Evolutionary conservation across 257 asterid genomes (phyloP).

Genomic region (Gynochthodes officinalis): DNA sequence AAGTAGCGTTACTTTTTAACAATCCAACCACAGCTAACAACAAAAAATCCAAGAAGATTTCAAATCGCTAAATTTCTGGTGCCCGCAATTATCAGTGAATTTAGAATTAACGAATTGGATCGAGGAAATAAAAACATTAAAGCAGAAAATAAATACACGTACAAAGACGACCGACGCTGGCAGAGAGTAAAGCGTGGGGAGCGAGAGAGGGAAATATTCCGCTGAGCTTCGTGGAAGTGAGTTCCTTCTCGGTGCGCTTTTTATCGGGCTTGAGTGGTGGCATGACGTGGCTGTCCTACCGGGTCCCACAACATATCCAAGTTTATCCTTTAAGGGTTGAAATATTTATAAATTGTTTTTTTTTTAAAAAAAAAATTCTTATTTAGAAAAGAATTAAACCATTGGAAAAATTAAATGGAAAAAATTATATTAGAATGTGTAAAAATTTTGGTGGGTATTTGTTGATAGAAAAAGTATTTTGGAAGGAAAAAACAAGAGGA

Average conservation of each 20-base stretch:
- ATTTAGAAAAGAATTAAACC: too few relatives aligned
- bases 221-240: not conserved
- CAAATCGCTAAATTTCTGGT: not conserved
- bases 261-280: constrained; percentile 1
- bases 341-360: too few relatives aligned
- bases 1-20: not conserved
- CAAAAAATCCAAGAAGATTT: not conserved
- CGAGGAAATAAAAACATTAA: too few relatives aligned
- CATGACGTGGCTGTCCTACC: constrained; percentile 6
- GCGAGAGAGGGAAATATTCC: not conserved
- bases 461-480: too few relatives aligned
- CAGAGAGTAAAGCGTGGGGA: constrained; percentile 10
- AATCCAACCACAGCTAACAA: not conserved
- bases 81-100: not conserved
- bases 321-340: constrained; percentile 1
- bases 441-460: too few relatives aligned
- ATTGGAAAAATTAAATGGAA: too few relatives aligned
- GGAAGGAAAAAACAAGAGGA: too few relatives aligned
- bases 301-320: constrained; percentile 4
- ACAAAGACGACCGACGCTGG: not conserved
- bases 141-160: not conserved
- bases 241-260: constrained; percentile 2
- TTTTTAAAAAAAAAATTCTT: too few relatives aligned
- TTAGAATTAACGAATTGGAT: not conserved
- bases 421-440: too few relatives aligned